These are phyloP conservation scores for Sclerotinia spermophila DNA, from an alignment of 2,329 filamentous ascomycete genomes.

Conservation along the genomic window DNA sequence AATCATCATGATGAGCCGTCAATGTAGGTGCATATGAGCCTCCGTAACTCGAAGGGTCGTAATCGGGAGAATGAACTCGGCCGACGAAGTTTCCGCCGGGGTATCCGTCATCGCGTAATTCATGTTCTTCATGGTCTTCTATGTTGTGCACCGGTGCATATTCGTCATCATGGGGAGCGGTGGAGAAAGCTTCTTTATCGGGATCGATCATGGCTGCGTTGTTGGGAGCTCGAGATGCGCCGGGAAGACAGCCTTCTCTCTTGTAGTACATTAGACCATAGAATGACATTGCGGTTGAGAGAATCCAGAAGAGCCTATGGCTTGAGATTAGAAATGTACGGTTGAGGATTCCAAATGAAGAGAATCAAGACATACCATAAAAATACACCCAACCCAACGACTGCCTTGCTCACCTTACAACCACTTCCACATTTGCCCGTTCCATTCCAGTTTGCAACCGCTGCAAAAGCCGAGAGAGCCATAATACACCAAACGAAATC, in stretches of 20 bases:
- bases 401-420: slow-evolving; percentile 59
- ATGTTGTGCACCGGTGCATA: slow-evolving; percentile 58
- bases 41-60: slow-evolving; percentile 22
- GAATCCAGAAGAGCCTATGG: slow-evolving; percentile 52
- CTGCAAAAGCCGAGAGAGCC: slow-evolving; percentile 65
- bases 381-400: slow-evolving; percentile 61
- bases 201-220: slow-evolving; percentile 55
- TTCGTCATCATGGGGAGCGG: slow-evolving; percentile 63
- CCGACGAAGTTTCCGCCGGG: slow-evolving; percentile 6
- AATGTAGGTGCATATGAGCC: slow-evolving; percentile 29
- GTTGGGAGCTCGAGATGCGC: slow-evolving; percentile 37
- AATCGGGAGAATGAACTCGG: slow-evolving; percentile 13
- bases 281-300: slow-evolving; percentile 53
- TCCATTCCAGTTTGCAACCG: slow-evolving; percentile 61
- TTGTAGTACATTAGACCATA: slow-evolving; percentile 61
- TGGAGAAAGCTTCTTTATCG: slow-evolving; percentile 66
- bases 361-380: slow-evolving; percentile 48
- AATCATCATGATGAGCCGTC: slow-evolving; percentile 41
- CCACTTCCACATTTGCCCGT: slow-evolving; percentile 51
- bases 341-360: background rate
- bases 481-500: slow-evolving; percentile 57
- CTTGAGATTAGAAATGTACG: slow-evolving; percentile 14
- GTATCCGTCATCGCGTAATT: slow-evolving; percentile 24
- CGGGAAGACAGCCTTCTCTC: slow-evolving; percentile 58
- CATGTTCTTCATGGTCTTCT: slow-evolving; percentile 34